Evolutionary conservation across 805 yeast genomes (phyloP).

Genomic region (Barnettozyma sucrosica): DNA sequence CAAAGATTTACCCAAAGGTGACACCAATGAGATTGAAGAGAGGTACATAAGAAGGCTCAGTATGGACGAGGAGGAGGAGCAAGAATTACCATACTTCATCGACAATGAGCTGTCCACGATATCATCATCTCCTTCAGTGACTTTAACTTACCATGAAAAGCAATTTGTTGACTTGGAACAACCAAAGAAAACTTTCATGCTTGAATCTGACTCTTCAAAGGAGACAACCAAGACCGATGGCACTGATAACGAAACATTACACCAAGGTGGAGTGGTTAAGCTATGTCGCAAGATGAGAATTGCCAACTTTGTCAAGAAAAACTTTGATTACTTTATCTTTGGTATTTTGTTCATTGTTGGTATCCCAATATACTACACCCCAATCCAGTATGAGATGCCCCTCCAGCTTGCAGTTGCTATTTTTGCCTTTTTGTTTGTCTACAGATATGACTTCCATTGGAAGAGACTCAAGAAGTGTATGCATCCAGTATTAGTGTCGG

Average conservation of each 20-base stretch:
- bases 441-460: constrained; percentile 36
- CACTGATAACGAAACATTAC: not conserved
- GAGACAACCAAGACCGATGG: not conserved
- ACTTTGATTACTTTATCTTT: constrained; percentile 55
- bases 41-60: constrained; percentile 14
- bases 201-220: not conserved
- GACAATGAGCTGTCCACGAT: not conserved
- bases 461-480: constrained; percentile 40
- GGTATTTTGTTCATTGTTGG: constrained; percentile 44
- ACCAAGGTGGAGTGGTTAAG: not conserved
- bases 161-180: not conserved
- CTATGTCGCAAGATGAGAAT: constrained; percentile 12
- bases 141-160: not conserved
- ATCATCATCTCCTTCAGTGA: not conserved
- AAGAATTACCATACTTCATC: constrained; percentile 1
- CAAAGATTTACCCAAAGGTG: constrained; percentile 22
- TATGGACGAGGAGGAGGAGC: constrained; percentile 6
- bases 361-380: constrained; percentile 51
- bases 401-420: constrained; percentile 59
- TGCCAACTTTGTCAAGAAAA: constrained; percentile 34
- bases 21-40: constrained; percentile 21
- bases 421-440: constrained; percentile 45
- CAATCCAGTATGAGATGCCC: constrained; percentile 48
- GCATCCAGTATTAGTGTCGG: constrained; percentile 69
- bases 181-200: not conserved